phyloP scores from a whole-genome alignment of 2,329 filamentous ascomycete genomes.

The Colletotrichum siamense region DNA sequence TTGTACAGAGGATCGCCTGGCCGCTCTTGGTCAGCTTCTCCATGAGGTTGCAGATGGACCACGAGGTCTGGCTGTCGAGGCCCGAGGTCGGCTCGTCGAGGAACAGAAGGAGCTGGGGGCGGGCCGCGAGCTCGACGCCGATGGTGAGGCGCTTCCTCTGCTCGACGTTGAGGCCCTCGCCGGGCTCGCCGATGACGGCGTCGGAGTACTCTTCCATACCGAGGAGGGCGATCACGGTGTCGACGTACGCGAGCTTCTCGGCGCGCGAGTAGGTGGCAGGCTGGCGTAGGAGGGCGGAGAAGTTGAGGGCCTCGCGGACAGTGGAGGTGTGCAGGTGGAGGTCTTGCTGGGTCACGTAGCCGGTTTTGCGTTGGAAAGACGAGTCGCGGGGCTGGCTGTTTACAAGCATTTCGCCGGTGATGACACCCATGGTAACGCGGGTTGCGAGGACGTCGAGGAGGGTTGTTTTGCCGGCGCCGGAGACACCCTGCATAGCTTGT shows the following conservation, averaged over 20 bases:
- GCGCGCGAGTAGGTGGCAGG: constrained; percentile 56
- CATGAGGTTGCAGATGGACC: constrained; percentile 74
- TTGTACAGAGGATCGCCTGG: constrained; percentile 45
- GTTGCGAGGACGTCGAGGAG: constrained; percentile 77
- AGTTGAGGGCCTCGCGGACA: constrained; percentile 70
- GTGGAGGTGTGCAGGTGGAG: constrained; percentile 71
- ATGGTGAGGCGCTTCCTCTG: constrained; percentile 69
- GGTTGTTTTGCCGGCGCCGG: constrained; percentile 79
- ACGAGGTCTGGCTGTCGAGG: constrained; percentile 76
- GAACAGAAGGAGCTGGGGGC: constrained; percentile 75
- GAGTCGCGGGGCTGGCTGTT: constrained; percentile 68
- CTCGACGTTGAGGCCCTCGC: constrained; percentile 56
- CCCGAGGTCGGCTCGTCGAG: constrained; percentile 81
- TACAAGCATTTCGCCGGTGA: constrained; percentile 73
- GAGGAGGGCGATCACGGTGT: constrained; percentile 32
- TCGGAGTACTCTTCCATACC: constrained; percentile 69
- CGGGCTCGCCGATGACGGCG: constrained; percentile 72
- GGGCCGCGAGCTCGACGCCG: constrained; percentile 78
- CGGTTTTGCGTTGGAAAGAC: constrained; percentile 74
- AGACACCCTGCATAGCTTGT: constrained; percentile 48
- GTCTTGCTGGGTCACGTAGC: constrained; percentile 77
- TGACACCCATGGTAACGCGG: constrained; percentile 76
- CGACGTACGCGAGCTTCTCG: constrained; percentile 32
- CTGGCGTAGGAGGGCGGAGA: constrained; percentile 72
- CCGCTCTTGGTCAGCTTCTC: constrained; percentile 64